A percentile compares a stretch with the other conserved stretches of the same genome.
These are phyloP conservation scores for Rhodotorula sp. DNA, from an alignment of 1,284 basidiomycete genomes.

Conservation along the genomic window DNA sequence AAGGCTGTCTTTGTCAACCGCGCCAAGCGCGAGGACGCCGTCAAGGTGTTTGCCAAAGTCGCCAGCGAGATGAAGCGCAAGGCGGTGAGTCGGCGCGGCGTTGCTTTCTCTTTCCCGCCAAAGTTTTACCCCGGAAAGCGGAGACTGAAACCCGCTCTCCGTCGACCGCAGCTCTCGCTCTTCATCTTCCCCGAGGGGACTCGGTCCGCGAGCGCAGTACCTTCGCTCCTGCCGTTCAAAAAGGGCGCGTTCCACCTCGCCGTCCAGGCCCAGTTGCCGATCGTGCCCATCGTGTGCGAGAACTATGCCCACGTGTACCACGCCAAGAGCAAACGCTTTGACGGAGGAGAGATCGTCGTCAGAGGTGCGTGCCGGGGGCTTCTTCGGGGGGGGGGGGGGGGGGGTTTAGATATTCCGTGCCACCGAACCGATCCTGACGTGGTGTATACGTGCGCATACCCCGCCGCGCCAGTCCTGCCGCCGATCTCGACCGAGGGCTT, in stretches of 20 bases:
- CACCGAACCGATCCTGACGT: background rate
- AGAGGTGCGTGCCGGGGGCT: slow-evolving; percentile 61
- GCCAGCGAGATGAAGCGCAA: slow-evolving; percentile 70
- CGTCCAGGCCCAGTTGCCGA: slow-evolving; percentile 75
- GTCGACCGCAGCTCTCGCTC: slow-evolving; percentile 61
- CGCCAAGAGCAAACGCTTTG: slow-evolving; percentile 58
- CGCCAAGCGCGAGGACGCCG: slow-evolving; percentile 69
- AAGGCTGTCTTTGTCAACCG: slow-evolving; percentile 95
- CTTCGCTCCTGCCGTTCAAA: slow-evolving; percentile 82
- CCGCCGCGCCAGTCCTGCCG: slow-evolving; percentile 61
- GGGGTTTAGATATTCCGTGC: too few relatives aligned
- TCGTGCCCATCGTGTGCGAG: slow-evolving; percentile 88
- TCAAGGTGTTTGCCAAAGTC: slow-evolving; percentile 72
- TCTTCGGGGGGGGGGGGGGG: background rate
- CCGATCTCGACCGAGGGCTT: slow-evolving; percentile 70
- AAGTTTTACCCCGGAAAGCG: background rate
- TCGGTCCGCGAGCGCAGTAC: slow-evolving; percentile 65
- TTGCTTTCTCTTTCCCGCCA: too few relatives aligned
- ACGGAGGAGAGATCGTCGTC: slow-evolving; percentile 72
- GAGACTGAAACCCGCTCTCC: background rate
- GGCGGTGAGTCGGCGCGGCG: slow-evolving; percentile 47
- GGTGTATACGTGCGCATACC: background rate
- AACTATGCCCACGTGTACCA: slow-evolving; percentile 55
- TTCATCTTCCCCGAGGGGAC: slow-evolving; percentile 95
- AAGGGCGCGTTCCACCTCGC: slow-evolving; percentile 98